Conservation (phyloP, 495 filamentous ascomycete genomes). For the Rostrohypoxylon terebratum region DNA sequence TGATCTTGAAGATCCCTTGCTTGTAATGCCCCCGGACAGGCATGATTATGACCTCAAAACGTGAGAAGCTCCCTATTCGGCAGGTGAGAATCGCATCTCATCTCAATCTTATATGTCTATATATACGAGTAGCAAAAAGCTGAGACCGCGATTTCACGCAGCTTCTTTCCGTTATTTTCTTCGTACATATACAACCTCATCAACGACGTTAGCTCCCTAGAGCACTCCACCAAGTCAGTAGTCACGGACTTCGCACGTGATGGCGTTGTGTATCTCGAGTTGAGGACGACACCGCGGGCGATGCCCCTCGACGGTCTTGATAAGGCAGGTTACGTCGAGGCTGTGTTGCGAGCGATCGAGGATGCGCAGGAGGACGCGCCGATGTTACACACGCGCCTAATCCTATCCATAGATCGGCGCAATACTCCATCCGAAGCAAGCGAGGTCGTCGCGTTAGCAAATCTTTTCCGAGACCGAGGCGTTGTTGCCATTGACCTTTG, state of each 20-base stretch:
- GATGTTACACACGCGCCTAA: slow-evolving; percentile 60
- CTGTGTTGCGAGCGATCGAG: slow-evolving; percentile 70
- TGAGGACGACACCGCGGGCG: slow-evolving; percentile 81
- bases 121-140: not conserved
- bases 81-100: not conserved
- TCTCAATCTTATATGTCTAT: not conserved
- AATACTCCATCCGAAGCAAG: slow-evolving; percentile 67
- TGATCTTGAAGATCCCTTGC: slow-evolving; percentile 72
- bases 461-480: slow-evolving; percentile 63
- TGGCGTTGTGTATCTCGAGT: slow-evolving; percentile 82
- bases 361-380: slow-evolving; percentile 54
- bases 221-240: slow-evolving; percentile 73
- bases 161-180: slow-evolving; percentile 83
- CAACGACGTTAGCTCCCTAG: slow-evolving; percentile 67
- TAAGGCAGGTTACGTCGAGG: slow-evolving; percentile 71
- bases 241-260: slow-evolving; percentile 77
- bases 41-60: slow-evolving; percentile 77
- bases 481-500: slow-evolving; percentile 86
- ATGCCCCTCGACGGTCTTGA: slow-evolving; percentile 65
- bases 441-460: slow-evolving; percentile 72
- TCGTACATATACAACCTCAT: slow-evolving; percentile 81
- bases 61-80: slow-evolving; percentile 58
- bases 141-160: slow-evolving; percentile 37
- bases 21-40: slow-evolving; percentile 74
- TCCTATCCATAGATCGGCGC: slow-evolving; percentile 80